phyloP scores from a whole-genome alignment of 148 eudicot species.

The Hydrangea macrophylla region DNA sequence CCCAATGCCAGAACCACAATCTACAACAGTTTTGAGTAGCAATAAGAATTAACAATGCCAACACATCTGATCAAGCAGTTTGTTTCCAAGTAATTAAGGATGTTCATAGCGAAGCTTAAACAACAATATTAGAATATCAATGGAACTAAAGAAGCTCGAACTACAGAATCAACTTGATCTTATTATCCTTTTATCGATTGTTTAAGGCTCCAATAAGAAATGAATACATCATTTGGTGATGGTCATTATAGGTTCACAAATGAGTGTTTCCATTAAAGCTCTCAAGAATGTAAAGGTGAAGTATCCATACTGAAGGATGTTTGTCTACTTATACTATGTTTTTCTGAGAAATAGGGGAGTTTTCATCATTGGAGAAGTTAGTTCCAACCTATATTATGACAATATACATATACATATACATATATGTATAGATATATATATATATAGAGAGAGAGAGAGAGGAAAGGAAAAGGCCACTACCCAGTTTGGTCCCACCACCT shows the following conservation, averaged over 20 bases:
- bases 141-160: slow-evolving; percentile 2
- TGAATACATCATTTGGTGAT: neutral
- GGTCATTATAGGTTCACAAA: too few species aligned
- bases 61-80: neutral
- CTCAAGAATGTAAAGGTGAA: neutral
- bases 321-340: neutral
- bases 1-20: slow-evolving; percentile 98
- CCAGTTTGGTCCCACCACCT: too few species aligned
- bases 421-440: too few species aligned
- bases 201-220: neutral
- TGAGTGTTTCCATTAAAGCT: neutral
- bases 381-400: neutral
- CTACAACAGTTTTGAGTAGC: slow-evolving; percentile 41
- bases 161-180: neutral
- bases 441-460: too few species aligned
- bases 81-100: slow-evolving; percentile 5
- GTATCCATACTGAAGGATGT: neutral
- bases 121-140: neutral
- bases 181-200: neutral
- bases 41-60: slow-evolving; percentile 10
- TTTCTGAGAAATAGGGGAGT: neutral
- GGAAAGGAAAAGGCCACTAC: too few species aligned
- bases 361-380: neutral
- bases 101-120: neutral
- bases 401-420: too few species aligned